Conservation (phyloP, 495 filamentous ascomycete genomes). For the Cenococcum geophilum region DNA sequence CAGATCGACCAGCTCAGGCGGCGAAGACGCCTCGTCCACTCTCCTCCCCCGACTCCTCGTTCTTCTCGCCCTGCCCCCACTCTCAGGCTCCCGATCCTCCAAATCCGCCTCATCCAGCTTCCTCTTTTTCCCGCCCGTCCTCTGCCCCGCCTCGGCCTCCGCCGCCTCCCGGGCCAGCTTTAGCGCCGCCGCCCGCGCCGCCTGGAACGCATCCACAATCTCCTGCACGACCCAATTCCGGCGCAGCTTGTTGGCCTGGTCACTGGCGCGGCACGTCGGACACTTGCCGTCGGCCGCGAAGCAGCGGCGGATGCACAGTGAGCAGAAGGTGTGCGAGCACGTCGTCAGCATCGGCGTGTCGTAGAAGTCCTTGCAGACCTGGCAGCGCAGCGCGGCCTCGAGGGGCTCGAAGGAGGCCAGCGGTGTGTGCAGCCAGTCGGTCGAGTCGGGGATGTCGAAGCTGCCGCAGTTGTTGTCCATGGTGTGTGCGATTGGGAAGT, state of each 20-base stretch:
- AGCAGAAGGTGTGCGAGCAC: conserved; percentile 96
- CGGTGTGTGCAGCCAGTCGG: conserved; percentile 85
- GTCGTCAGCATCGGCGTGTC: conserved; percentile 87
- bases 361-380: conserved; percentile 98
- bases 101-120: conserved; percentile 48
- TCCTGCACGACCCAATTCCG: conserved; percentile 80
- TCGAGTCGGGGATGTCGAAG: conserved; percentile 72
- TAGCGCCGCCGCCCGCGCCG: conserved; percentile 56
- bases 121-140: conserved; percentile 42
- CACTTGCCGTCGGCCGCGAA: conserved; percentile 77
- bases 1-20: conserved; percentile 27
- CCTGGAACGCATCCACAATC: conserved; percentile 71
- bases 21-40: conserved; percentile 25
- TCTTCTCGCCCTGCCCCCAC: conserved; percentile 26
- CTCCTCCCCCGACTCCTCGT: conserved; percentile 32
- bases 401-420: conserved; percentile 65
- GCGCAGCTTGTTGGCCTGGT: conserved; percentile 77
- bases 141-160: conserved; percentile 29
- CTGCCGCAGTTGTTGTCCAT: conserved; percentile 4
- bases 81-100: conserved; percentile 41
- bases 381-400: conserved; percentile 83
- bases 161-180: conserved; percentile 50
- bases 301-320: conserved; percentile 81
- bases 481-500: no score
- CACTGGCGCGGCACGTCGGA: conserved; percentile 67